Percentiles rank a stretch among this genome's conserved stretches.
Conservation (phyloP, 2,329 filamentous ascomycete species). For the Eurotiales sp. region DNA sequence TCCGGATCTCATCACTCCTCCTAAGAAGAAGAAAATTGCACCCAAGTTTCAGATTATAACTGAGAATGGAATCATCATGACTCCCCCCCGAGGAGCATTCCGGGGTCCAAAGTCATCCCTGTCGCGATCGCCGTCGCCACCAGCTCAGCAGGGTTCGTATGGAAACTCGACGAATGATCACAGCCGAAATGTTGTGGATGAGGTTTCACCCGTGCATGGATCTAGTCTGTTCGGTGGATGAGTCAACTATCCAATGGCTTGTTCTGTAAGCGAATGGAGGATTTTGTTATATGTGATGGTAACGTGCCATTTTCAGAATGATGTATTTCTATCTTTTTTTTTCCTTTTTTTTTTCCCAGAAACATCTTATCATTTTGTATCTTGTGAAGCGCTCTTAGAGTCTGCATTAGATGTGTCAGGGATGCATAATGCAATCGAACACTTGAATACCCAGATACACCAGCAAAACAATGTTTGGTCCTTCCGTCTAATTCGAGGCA, state of each 20-base stretch:
- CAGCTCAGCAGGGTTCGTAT: neutral
- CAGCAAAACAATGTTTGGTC: too few relatives aligned
- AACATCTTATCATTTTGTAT: neutral
- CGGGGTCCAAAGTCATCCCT: too few relatives aligned
- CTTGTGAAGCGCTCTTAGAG: neutral
- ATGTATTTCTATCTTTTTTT: neutral
- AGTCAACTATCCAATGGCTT: neutral
- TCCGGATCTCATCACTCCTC: conserved; percentile 12
- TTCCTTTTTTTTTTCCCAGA: neutral
- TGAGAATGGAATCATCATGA: conserved; percentile 18
- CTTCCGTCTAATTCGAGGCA: too few relatives aligned
- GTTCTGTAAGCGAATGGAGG: neutral
- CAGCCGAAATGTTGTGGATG: neutral
- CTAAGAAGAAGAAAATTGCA: conserved; percentile 18
- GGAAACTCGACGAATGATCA: neutral
- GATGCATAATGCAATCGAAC: too few relatives aligned
- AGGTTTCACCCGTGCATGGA: neutral
- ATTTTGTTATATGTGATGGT: neutral
- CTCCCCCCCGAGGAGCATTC: conserved; percentile 10
- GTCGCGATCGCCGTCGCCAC: conserved; percentile 3
- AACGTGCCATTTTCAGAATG: neutral
- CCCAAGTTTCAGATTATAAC: conserved; percentile 15
- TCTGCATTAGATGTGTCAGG: neutral
- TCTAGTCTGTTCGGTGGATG: conserved; percentile 2
- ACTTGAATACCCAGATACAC: too few relatives aligned